Percentiles rank a stretch among this genome's conserved stretches.
Conservation (phyloP, 148 eudicot genomes). For the Pouteria glomerata region DNA sequence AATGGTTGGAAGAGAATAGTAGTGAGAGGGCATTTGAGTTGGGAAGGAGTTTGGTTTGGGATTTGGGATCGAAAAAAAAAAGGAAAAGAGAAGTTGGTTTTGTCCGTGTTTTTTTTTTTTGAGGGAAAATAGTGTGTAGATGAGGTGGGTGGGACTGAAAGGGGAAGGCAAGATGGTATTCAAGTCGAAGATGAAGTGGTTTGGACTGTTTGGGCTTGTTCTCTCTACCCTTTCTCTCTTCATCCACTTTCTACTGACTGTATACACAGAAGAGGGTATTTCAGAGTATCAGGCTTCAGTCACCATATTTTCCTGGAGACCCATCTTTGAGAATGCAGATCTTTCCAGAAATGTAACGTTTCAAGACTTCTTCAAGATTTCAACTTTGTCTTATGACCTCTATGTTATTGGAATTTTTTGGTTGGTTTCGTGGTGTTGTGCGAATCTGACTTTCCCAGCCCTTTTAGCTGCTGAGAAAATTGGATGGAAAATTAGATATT, state of each 20-base stretch:
- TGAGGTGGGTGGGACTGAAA: constrained; percentile 45
- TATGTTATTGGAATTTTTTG: neutral
- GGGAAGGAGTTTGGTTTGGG: too few species aligned
- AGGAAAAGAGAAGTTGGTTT: neutral
- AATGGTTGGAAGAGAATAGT: too few species aligned
- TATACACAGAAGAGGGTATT: constrained; percentile 35
- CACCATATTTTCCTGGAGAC: constrained; percentile 73
- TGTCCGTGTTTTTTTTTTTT: constrained; percentile 1
- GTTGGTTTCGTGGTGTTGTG: neutral
- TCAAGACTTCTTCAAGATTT: constrained; percentile 19
- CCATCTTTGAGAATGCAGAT: constrained; percentile 54
- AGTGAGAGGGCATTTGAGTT: too few species aligned
- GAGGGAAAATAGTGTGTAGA: neutral
- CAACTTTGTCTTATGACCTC: neutral
- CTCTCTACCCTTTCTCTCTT: constrained; percentile 60
- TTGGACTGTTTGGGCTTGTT: constrained; percentile 51
- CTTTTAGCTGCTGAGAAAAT: neutral
- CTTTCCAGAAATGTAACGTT: constrained; percentile 52
- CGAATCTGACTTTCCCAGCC: constrained; percentile 1
- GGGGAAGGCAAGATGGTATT: constrained; percentile 52
- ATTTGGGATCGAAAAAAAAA: too few species aligned
- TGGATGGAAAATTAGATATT: neutral
- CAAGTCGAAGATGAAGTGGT: constrained; percentile 66
- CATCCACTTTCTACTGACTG: constrained; percentile 57
- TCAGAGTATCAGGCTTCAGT: constrained; percentile 41